Base-by-base conservation (phyloP, 2,329 filamentous ascomycete species). In the Arthrobotrys iridis region DNA sequence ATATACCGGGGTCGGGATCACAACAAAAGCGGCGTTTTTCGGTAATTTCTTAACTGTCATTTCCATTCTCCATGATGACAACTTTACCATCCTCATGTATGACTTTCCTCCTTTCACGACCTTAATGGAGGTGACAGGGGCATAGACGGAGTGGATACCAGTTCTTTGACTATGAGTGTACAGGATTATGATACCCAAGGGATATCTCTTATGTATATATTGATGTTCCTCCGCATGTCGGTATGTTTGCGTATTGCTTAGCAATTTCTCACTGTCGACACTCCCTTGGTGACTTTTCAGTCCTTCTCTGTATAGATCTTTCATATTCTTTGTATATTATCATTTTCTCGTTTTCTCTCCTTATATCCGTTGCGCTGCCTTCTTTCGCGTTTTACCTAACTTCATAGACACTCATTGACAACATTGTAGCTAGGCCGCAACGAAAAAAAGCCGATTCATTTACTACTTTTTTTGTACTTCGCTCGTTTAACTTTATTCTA, bases 181-280 rank as follows among this genome's bases (percentile, higher is more conserved):
- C 58, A 75, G 71, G 71, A 75, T 59, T 68, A 58, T 75, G 71
- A 75, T 75, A 75, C 71, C 71, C 71, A 75, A 75, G 63, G 71
- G 71, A 75, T 68, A 75, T 75, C 71, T 75, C 71, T 75, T 75
- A 68, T 75, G 71, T 75, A 75, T 63, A 75, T 75, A 75, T 75
- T 75, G 67, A 52, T 63, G 41, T 62, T 65, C 57, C 45, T 70
- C 45, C 62, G 57, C 50, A 50, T 40, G 62, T 75, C 71, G 71
- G 71, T 64, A 60, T 68, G 45, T 50, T 37, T 71, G 45, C 50
- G 30, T 37, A 62, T 57, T 43, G 63, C 58, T 41, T 22, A 57
- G 57, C 57, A 60, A 66, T 37, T 58, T 55, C 71, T 41, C 58
- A 75, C 63, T 64, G 30, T 75, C 58, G 63, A 75, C 71, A 35